Evolutionary conservation across 2,329 filamentous ascomycete genomes (phyloP), one percentile per base, ranked within the genome.

Genomic region (Penicillium concentricum): DNA sequence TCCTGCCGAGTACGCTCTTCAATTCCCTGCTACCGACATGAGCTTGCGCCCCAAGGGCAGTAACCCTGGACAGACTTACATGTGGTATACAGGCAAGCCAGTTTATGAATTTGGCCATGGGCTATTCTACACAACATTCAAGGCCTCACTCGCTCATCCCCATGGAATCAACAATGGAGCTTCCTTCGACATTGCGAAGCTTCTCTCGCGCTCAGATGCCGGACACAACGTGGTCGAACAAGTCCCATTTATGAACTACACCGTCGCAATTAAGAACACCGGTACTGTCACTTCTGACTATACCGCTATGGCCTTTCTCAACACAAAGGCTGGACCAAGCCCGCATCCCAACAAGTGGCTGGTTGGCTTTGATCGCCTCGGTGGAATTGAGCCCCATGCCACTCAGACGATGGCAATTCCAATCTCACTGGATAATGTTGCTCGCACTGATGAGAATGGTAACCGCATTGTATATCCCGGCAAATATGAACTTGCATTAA

Each of bases 1-100:
- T 42, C 72, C 73, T 1, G 71, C 70, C 5, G 59, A 68, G 69
- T 84, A 67, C 74, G 81, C 72, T 1, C 64, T 66, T 5, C 62
- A 74, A 34, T 76, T 79, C 54, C 69, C 74, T 2, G 72, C 76
- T 3, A 71, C 68, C 0, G 75, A 79, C 53, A 75, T 77, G 74
- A 68, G 61, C n/a, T 66, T 79, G 12, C 69, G 76, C 3, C 76
- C 76, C 0, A 70, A 67, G 20, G 68, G 64, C 1, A 60, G 57
- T 10, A 76, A 76, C 22, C 77, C 76, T 0, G 77, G 77, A 0
- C 71, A 77, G 24, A 79, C 77, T 0, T 79, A 79, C 54, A 75
- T 74, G 56, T 79, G 77, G 77, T 78, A 78, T 58, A 72, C 68
- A 0, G 71, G 72, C 4, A 64, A 65, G 10, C 67, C 76, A 0